Percentiles rank a stretch among this genome's conserved stretches.
phyloP scores from a whole-genome alignment of 345 rosid species.

The Eutrema heterophyllum region DNA sequence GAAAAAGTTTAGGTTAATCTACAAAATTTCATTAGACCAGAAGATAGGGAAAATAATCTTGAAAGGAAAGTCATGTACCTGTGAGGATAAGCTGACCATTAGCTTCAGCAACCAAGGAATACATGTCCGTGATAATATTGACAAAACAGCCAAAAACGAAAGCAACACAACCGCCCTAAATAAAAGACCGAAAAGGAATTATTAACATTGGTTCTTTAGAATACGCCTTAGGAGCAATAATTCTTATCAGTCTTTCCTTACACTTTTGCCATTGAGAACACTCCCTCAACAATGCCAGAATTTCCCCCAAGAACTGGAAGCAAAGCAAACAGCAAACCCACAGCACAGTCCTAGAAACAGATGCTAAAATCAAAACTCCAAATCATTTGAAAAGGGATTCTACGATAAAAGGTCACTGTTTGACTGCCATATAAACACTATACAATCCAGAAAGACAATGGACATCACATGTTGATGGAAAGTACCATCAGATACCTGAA shows the following conservation, averaged over 20 bases:
- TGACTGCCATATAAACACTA: neutral
- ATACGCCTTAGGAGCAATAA: neutral
- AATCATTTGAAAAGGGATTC: constrained; percentile 2
- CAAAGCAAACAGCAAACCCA: constrained; percentile 87
- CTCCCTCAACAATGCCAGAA: constrained; percentile 75
- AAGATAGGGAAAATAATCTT: neutral
- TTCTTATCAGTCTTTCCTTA: constrained; percentile 30
- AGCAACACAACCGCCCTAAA: constrained; percentile 66
- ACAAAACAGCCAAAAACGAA: constrained; percentile 62
- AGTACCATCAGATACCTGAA: constrained; percentile 56
- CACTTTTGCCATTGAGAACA: constrained; percentile 79
- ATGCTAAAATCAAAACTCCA: constrained; percentile 15
- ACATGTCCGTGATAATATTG: constrained; percentile 66
- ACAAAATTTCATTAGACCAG: constrained; percentile 10
- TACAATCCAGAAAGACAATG: neutral
- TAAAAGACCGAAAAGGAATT: neutral
- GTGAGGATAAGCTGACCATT: constrained; percentile 83
- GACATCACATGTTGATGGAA: constrained; percentile 3
- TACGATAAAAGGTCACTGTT: neutral
- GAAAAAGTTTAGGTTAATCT: constrained; percentile 3
- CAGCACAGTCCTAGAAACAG: constrained; percentile 74
- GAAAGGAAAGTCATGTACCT: constrained; percentile 38
- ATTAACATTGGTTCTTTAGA: neutral
- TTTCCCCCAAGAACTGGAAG: constrained; percentile 90
- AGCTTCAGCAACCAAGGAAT: constrained; percentile 81